Evolutionary conservation across 1,284 basidiomycete genomes (phyloP).

Genomic region (Athelia sp.): DNA sequence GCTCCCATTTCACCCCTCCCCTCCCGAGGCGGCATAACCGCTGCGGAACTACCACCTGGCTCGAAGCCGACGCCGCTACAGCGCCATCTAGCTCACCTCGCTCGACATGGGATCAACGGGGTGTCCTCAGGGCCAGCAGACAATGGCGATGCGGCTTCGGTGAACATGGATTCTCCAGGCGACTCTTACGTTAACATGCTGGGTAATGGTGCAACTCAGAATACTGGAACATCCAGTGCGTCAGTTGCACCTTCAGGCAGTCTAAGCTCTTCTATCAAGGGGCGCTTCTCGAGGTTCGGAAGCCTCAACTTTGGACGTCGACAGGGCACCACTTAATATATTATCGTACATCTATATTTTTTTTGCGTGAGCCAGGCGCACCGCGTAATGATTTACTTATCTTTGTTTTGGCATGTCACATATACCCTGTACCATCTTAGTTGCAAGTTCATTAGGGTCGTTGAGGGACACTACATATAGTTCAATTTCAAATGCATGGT

Average conservation of each 20-base stretch:
- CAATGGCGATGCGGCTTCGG: conserved; percentile 47
- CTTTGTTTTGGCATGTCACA: no score
- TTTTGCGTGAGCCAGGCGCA: no score
- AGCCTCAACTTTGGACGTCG: conserved; percentile 65
- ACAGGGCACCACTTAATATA: conserved; percentile 20
- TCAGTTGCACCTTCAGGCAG: conserved; percentile 50
- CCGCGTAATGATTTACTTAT: no score
- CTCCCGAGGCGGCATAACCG: conserved; percentile 13
- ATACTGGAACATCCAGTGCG: conserved; percentile 37
- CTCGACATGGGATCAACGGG: conserved; percentile 74
- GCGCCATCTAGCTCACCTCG: conserved; percentile 69
- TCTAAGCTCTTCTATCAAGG: conserved; percentile 50
- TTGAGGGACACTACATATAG: background rate
- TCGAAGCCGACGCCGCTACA: conserved; percentile 70
- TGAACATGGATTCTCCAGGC: conserved; percentile 60
- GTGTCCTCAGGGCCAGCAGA: conserved; percentile 71
- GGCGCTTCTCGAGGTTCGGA: conserved; percentile 67
- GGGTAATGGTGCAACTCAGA: conserved; percentile 32
- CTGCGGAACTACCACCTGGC: conserved; percentile 23
- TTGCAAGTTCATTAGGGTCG: background rate
- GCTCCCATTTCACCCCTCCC: conserved; percentile 42
- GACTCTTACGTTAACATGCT: conserved; percentile 67
- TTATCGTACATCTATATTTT: no score
- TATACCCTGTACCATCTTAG: no score
- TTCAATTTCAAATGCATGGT: conserved; percentile 6